phyloP scores from a whole-genome alignment of 345 rosid genomes.

The Arabis hirsuta region DNA sequence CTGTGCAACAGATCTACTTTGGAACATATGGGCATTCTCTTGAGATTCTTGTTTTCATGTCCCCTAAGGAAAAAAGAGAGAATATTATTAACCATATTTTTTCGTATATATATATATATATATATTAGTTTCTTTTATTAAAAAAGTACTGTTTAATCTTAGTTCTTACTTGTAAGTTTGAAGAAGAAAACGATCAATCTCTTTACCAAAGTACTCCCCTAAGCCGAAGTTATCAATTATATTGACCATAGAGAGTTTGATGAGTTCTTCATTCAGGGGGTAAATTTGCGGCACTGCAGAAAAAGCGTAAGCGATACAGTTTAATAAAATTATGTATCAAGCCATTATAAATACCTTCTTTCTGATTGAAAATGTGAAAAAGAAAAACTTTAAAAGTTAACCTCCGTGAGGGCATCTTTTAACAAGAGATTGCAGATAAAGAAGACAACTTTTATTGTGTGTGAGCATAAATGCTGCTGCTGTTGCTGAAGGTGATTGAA shows the following conservation, averaged over 20 bases:
- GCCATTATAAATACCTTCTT: neutral
- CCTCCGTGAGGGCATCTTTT: conserved; percentile 52
- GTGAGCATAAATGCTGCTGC: conserved; percentile 63
- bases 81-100: neutral
- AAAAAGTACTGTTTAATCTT: neutral
- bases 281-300: conserved; percentile 51
- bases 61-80: conserved; percentile 35
- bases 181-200: conserved; percentile 48
- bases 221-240: conserved; percentile 56
- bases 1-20: conserved; percentile 45
- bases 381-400: neutral
- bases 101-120: neutral
- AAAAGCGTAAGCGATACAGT: neutral
- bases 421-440: conserved; percentile 52
- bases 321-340: neutral
- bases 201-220: conserved; percentile 50
- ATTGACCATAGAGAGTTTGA: conserved; percentile 53
- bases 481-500: conserved; percentile 71
- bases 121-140: neutral
- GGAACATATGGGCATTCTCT: conserved; percentile 7
- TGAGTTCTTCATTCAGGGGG: conserved; percentile 56
- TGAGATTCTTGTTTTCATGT: conserved; percentile 29
- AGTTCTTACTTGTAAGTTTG: conserved; percentile 50
- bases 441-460: conserved; percentile 42
- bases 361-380: neutral